Evolutionary conservation across 176 grass and related monocot genomes (phyloP), one percentile per base, ranked within the genome.

Genomic region (Raddia distichophylla): DNA sequence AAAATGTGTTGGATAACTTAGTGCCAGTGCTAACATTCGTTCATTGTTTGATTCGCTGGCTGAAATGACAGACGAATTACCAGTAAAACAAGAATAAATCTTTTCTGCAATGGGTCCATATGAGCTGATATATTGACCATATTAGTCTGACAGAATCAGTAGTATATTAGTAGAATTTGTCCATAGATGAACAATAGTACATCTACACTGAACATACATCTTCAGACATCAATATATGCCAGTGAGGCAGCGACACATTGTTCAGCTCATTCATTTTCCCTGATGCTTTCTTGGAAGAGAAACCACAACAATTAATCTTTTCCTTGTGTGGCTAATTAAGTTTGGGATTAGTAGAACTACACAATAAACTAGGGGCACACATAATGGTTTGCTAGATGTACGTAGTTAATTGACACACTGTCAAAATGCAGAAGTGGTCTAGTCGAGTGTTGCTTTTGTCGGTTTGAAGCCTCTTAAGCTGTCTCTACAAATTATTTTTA

Each of bases 331-430:
- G 50, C 8, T 64, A 8, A 13, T 59, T 16, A 32, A 62, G 18
- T 78, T 44, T 44, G 72, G 67, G 8, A 27, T 47, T 78, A 78
- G 19, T 13, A 40, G 4, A 40, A 40, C 14, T 47, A 60, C 10
- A 18, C 67, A 56, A 20, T 46, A 47, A 17, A 71, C 4, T 85
- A 15, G 75, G 0, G 6, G 18, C 50, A 61, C 27, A 27, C 44
- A 17, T 18, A 75, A 73, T 50, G 17, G 32, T 37, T 66, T 75
- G 47, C 47, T 68, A 18, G 6, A n/a, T 75, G 27, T 27, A 27
- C 27, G 44, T 77, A 68, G 22, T 73, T 68, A 66, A 69, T 53
- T 76, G 72, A 67, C 7, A 37, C 70, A 71, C 35, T 47, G 48
- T 68, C 42, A 68, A 76, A 76, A 45, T 49, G n/a, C 20, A 76